Evolutionary conservation across 2,329 filamentous ascomycete genomes (phyloP).

Genomic region (Scopulariopsis brevicaulis): DNA sequence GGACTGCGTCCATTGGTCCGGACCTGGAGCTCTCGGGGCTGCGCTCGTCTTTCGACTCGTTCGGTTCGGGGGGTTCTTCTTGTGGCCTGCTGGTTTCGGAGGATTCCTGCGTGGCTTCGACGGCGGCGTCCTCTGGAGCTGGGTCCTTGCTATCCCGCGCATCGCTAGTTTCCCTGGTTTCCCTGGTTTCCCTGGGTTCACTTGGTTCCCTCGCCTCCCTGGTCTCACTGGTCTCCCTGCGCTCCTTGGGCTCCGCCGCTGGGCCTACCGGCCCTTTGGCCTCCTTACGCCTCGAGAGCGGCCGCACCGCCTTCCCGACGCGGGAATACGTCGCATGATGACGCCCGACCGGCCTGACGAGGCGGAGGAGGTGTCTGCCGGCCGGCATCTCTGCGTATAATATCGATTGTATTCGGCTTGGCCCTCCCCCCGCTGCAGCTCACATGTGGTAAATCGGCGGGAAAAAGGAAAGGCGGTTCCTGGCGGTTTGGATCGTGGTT

Average conservation of each 20-base stretch:
- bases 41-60: neutral
- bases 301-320: slow-evolving; percentile 9
- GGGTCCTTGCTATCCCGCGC: neutral
- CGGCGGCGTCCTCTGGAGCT: neutral
- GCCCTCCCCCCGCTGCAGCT: neutral
- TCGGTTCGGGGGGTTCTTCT: neutral
- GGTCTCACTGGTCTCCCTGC: too few species aligned
- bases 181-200: too few species aligned
- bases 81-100: neutral
- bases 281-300: neutral
- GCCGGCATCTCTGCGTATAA: neutral
- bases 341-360: neutral
- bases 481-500: neutral
- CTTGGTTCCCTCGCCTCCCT: too few species aligned
- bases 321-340: neutral
- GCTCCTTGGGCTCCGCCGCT: neutral
- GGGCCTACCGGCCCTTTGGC: neutral
- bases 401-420: neutral
- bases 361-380: neutral
- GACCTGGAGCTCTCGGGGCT: neutral
- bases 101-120: neutral
- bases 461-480: neutral
- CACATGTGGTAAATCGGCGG: neutral
- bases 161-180: too few species aligned
- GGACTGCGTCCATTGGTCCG: slow-evolving; percentile 4